Base-by-base conservation (phyloP, 2,329 filamentous ascomycete genomes). In the Fusarium cicatricum region DNA sequence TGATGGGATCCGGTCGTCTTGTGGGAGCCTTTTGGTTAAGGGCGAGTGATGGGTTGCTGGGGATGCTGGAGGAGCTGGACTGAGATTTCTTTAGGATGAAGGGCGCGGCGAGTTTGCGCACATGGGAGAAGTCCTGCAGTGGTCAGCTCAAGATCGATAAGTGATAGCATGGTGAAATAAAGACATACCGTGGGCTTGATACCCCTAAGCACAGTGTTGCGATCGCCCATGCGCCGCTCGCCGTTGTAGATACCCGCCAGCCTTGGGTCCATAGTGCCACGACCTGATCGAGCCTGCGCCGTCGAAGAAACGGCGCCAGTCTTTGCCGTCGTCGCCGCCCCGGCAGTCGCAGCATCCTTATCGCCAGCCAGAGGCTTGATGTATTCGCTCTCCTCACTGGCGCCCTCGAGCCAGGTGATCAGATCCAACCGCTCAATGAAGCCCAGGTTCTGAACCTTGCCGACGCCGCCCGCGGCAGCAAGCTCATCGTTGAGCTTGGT, bases 351-450 rank as follows among this genome's bases (percentile, higher is more conserved):
- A 0, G 75, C 75, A 43, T 76, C 74, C 16, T 76, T 77, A 55
- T 88, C 90, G 17, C 87, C 88, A 21, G 89, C 89, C 44, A 96
- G 75, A 9, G 91, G 88, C 75, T 90, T 92, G 77, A 99, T 97
- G 73, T 93, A 95, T 74, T 98, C 94, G 74, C 90, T 94, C 71
- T 96, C 91, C 71, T 93, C 91, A 44, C 90, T 90, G 42, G 92
- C 91, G 33, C 94, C 93, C 71, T 94, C 91, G 48, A 99, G 80
- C 91, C 92, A 99, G 15, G 92, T 93, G 67, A 96, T 92, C 60
- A 99, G 80, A 74, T 98, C 94, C 48, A 97, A 78, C 48, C 91
- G 88, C 80, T 97, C 93, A 53, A 96, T 90, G 76, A 97, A 99
- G 32, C 91, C 88, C 62, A 98, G 79, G 72, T 95, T 96, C 76